phyloP scores from a whole-genome alignment of 2,329 filamentous ascomycete species.

The Cercospora sp. region DNA sequence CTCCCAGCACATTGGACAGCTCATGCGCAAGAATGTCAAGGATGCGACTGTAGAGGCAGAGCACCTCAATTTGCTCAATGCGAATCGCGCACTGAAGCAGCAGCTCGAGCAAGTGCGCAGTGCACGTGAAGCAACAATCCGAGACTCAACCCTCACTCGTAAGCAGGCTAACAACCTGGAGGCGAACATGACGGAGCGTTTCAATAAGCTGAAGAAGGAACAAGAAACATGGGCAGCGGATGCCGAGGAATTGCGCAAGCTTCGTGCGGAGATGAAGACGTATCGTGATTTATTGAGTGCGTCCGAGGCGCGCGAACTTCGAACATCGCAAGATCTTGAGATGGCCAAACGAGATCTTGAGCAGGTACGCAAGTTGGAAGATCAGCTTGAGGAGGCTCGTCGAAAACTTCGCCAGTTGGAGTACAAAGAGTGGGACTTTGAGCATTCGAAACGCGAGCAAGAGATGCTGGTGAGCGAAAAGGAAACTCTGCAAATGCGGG shows the following conservation, averaged over 20 bases:
- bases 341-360: conserved; percentile 61
- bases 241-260: conserved; percentile 61
- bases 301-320: conserved; percentile 67
- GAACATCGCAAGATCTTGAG: conserved; percentile 63
- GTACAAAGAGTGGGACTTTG: conserved; percentile 61
- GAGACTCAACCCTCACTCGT: conserved; percentile 46
- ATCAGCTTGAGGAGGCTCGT: conserved; percentile 61
- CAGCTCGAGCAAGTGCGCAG: conserved; percentile 54
- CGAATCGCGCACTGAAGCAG: conserved; percentile 70
- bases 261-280: conserved; percentile 58
- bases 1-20: conserved; percentile 74
- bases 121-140: conserved; percentile 37
- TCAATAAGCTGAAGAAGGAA: conserved; percentile 37
- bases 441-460: conserved; percentile 58
- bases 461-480: conserved; percentile 60
- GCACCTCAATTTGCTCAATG: conserved; percentile 76
- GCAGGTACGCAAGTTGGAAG: conserved; percentile 61
- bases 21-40: conserved; percentile 71
- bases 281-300: conserved; percentile 64
- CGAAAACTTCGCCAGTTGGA: conserved; percentile 63
- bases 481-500: conserved; percentile 59
- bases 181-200: conserved; percentile 35
- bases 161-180: conserved; percentile 78
- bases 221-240: conserved; percentile 49
- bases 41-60: conserved; percentile 79